A percentile compares a stretch with the other conserved stretches of the same genome.
Conservation (phyloP, 345 rosid species). For the Limnanthes douglasii region DNA sequence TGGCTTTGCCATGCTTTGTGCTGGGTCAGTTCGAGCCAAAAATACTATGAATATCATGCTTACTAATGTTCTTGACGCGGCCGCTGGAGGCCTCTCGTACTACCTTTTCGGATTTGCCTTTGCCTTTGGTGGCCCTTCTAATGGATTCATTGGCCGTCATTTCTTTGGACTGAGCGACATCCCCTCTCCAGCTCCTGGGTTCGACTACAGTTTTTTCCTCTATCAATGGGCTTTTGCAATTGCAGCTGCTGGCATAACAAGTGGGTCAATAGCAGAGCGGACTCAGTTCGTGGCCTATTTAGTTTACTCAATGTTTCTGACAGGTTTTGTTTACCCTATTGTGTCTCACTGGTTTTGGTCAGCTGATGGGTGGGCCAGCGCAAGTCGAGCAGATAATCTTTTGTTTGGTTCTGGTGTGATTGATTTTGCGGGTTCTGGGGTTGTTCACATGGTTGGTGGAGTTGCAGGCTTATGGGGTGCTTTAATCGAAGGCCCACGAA, state of each 20-base stretch:
- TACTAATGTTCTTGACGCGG: conserved; percentile 57
- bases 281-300: conserved; percentile 62
- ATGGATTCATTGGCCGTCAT: conserved; percentile 40
- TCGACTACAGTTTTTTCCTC: conserved; percentile 38
- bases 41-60: conserved; percentile 65
- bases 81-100: conserved; percentile 54
- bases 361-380: conserved; percentile 46
- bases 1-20: conserved; percentile 65
- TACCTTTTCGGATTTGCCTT: conserved; percentile 62
- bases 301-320: conserved; percentile 44
- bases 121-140: conserved; percentile 39
- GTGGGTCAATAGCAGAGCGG: conserved; percentile 57
- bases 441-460: conserved; percentile 40
- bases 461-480: conserved; percentile 47
- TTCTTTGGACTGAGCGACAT: conserved; percentile 34
- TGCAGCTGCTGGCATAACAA: conserved; percentile 51
- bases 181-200: conserved; percentile 13
- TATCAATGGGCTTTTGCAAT: conserved; percentile 66
- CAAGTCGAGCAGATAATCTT: conserved; percentile 12
- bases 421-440: conserved; percentile 52
- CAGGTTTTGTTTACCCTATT: conserved; percentile 45
- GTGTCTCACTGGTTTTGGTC: conserved; percentile 64
- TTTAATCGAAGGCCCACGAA: conserved; percentile 39
- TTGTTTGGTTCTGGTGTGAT: conserved; percentile 51
- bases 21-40: conserved; percentile 58